Evolutionary conservation across 148 eudicot genomes (phyloP), one percentile per base, ranked within the genome.

Genomic region (Cornus controversa): DNA sequence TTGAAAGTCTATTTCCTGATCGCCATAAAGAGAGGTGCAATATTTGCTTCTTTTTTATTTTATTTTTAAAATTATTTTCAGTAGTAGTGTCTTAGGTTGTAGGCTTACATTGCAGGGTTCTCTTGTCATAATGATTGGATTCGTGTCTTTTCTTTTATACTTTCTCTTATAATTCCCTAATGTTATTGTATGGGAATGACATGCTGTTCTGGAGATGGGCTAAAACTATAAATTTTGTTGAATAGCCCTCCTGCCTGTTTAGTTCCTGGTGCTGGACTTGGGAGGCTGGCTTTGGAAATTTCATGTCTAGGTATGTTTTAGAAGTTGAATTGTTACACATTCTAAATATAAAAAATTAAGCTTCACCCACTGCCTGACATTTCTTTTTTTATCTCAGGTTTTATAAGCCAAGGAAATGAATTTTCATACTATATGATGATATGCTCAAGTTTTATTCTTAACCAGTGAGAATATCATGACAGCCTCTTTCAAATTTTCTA

Each of bases 251-350:
- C 97, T 75, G 78, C 91, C 81, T 96, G 99, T 86, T 88, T 96
- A 81, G 94, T 96, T 80, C 99, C 99, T 86, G 99, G 99, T 81
- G 99, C 99, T 87, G 99, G 99, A 81, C 97, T 96, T 80, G 99
- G 99, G 77, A 90, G 99, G 84, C 82, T 96, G 85, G 99, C 99
- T 68, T 87, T 96, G 86, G 99, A 96, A 81, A 96, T 96, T 83
- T 96, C 99, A 74, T 80, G 92, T 75, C 88, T 88, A 72, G 99
- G 99, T 96, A 77, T 86, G 92, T 69, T 67, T 73, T 28, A 36
- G 20, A 47, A 50, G 13, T 22, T 57, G 25, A 63, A 28, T 66
- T 58, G 15, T 27, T 66, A n/a, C 18, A 24, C 70, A 70, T 64
- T 74, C 31, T n/a, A 70, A 69, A 57, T 64, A 53, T 80, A 42